Conservation (phyloP, 2,329 filamentous ascomycete genomes). For the Dactylonectria estremocensis region DNA sequence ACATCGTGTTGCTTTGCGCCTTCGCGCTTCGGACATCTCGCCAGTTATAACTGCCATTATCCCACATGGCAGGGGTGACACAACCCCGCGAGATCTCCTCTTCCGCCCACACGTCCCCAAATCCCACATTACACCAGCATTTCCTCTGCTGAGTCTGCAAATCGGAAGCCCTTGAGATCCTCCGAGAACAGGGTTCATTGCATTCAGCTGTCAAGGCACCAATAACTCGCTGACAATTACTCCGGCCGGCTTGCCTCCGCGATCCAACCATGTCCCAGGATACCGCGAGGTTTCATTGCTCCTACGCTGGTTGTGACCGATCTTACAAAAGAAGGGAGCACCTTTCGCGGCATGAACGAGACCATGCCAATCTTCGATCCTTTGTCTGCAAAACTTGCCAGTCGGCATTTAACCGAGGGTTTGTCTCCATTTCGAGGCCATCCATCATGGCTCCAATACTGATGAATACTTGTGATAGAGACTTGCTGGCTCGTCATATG, state of each 20-base stretch:
- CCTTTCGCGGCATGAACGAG: not conserved
- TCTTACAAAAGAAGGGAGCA: not conserved
- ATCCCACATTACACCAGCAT: not conserved
- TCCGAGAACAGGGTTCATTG: not conserved
- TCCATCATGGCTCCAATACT: not conserved
- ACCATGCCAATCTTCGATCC: not conserved
- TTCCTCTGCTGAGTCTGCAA: not conserved
- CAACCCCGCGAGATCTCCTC: too few species aligned
- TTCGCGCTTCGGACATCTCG: too few species aligned
- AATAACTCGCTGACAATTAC: not conserved
- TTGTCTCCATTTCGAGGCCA: not conserved
- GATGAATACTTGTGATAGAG: not conserved
- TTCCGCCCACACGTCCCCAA: not conserved
- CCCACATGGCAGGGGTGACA: too few species aligned
- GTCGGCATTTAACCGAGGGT: not conserved
- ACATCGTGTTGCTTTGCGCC: too few species aligned
- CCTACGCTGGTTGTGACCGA: not conserved
- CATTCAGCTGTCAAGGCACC: not conserved
- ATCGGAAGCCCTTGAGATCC: not conserved
- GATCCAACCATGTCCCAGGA: not conserved
- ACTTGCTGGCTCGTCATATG: not conserved
- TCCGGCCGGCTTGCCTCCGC: not conserved
- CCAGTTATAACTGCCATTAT: too few species aligned
- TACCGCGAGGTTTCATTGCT: not conserved
- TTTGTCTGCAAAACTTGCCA: not conserved